Percentiles rank a stretch among this genome's conserved stretches.
Evolutionary conservation across 176 grass and related monocot genomes (phyloP).

Genomic region (Rhipidocladum racemiflorum): DNA sequence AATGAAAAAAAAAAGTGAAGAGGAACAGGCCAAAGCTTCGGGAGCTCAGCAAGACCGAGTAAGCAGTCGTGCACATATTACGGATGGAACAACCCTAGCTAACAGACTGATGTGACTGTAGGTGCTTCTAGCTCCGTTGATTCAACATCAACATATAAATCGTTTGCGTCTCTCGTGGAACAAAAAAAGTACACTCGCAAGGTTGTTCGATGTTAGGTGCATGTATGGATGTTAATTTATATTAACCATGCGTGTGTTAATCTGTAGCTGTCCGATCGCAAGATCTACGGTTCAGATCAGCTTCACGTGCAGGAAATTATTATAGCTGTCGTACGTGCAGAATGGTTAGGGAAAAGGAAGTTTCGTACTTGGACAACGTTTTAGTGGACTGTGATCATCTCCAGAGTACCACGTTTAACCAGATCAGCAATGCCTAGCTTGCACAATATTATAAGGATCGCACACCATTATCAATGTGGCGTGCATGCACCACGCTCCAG

Average conservation of each 20-base stretch:
- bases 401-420: background rate
- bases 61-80: background rate
- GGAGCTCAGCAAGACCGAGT: background rate
- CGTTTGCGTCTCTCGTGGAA: too few species aligned
- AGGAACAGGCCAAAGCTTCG: too few species aligned
- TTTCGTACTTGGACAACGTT: background rate
- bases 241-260: too few species aligned
- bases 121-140: background rate
- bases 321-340: too few species aligned
- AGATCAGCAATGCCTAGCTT: background rate
- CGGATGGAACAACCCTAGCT: constrained; percentile 6
- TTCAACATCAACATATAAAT: background rate
- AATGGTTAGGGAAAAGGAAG: background rate
- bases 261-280: background rate
- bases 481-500: background rate
- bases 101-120: constrained; percentile 12
- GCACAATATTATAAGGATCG: background rate
- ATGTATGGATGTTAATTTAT: too few species aligned
- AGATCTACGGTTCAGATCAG: background rate
- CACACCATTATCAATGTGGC: background rate
- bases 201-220: constrained; percentile 17
- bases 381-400: background rate
- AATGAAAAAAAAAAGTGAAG: too few species aligned
- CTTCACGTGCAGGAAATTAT: too few species aligned
- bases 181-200: background rate